Evolutionary conservation across 2,329 filamentous ascomycete species (phyloP).

Genomic region (Dactylellina haptotyla): DNA sequence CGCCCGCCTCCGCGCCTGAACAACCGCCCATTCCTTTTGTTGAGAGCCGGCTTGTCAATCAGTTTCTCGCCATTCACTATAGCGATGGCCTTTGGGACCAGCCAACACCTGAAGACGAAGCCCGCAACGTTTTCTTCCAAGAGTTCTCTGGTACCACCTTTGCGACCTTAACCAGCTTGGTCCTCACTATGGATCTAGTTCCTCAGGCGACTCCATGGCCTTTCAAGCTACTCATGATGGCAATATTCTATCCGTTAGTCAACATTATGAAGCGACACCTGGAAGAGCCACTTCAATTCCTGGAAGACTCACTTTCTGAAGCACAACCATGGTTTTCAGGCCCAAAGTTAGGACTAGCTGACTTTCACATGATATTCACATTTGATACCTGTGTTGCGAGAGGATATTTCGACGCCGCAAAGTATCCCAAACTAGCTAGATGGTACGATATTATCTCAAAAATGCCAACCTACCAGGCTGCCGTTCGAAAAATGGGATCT

Average conservation of each 20-base stretch:
- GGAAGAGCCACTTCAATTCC: constrained; percentile 17
- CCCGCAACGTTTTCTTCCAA: constrained; percentile 39
- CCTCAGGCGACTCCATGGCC: constrained; percentile 46
- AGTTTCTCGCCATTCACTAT: constrained; percentile 42
- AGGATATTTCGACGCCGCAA: constrained; percentile 32
- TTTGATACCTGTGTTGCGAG: constrained; percentile 37
- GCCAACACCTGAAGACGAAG: constrained; percentile 7
- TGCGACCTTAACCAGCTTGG: constrained; percentile 20
- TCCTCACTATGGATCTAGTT: constrained; percentile 30
- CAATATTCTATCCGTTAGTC: constrained; percentile 27
- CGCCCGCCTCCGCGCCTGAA: constrained; percentile 36
- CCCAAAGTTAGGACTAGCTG: constrained; percentile 35
- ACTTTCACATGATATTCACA: constrained; percentile 44
- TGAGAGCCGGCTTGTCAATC: constrained; percentile 38
- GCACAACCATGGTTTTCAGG: constrained; percentile 47
- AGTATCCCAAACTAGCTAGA: constrained; percentile 34
- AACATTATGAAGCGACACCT: constrained; percentile 22
- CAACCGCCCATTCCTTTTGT: constrained; percentile 44
- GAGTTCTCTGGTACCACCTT: constrained; percentile 35
- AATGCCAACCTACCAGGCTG: constrained; percentile 27
- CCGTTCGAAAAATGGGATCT: constrained; percentile 23
- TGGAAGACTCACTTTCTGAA: constrained; percentile 42
- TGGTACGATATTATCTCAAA: constrained; percentile 32
- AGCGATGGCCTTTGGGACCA: constrained; percentile 32
- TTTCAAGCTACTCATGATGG: constrained; percentile 34